Percentiles rank a stretch among this genome's conserved stretches.
Conservation (phyloP, 495 filamentous ascomycete genomes). For the Choiromyces venosus region DNA sequence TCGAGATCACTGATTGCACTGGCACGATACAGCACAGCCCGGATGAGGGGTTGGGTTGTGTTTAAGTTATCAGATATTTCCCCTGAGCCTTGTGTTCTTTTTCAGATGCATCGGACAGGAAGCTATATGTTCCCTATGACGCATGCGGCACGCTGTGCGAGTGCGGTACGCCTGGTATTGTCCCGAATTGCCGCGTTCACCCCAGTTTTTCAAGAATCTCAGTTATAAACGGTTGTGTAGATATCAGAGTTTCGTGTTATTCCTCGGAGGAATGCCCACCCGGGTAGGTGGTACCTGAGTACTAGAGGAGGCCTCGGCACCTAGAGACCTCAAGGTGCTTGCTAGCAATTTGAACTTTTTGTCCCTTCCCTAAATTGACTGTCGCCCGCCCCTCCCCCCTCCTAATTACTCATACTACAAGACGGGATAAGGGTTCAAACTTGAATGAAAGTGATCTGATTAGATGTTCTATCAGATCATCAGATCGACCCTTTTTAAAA, state of each 20-base stretch:
- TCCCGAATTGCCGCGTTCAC: neutral
- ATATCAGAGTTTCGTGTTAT: neutral
- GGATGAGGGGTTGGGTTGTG: neutral
- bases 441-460: no score
- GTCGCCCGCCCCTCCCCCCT: no score
- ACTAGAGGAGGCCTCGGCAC: no score
- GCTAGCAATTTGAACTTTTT: no score
- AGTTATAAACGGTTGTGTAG: neutral
- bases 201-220: neutral
- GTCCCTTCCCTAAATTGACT: no score
- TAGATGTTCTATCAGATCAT: no score
- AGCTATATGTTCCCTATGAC: neutral
- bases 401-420: no score
- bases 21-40: neutral
- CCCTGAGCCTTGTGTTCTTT: neutral
- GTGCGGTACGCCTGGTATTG: neutral
- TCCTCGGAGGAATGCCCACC: neutral
- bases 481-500: no score
- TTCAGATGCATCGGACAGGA: neutral
- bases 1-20: neutral
- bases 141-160: neutral
- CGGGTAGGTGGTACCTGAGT: neutral
- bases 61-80: neutral
- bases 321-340: no score
- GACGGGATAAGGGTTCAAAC: no score